Base-by-base conservation (phyloP, 2,329 filamentous ascomycete genomes). In the Neurospora sp. region DNA sequence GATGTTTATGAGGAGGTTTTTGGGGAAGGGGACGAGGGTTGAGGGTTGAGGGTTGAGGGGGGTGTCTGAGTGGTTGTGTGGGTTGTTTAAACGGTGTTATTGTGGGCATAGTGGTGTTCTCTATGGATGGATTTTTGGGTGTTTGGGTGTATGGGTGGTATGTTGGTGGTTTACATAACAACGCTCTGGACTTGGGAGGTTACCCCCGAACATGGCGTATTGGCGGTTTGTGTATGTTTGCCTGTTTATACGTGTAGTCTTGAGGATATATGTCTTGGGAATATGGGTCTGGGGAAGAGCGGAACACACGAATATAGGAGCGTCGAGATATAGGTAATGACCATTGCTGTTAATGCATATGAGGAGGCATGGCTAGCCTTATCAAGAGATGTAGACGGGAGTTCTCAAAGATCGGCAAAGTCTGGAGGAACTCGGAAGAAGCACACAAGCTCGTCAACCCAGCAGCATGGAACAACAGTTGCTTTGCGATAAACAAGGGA, bases 1-100 rank as follows among this genome's bases (percentile, higher is more conserved):
- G 76, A 78, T 79, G 68, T 85, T 82, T 69, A 86, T 88, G 82
- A 81, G 81, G 70, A 83, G 76, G 8, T 87, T 84, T 71, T 71
- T 83, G 33, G 33, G 68, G 66, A 72, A 70, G 65, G 6, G 6
- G 5, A 23, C 43, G 19, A 11, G 4, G 4, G 43, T 8, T 4
- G 43, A 23, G n/a, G 5, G 19, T 5, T 46, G 43, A 52, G 19
- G 19, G 19, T 23, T 23, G 5, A 52, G 8, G 17, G 40, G 40
- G 17, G 15, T 39, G 12, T 37, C 36, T 37, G 11, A 15, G 11
- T 39, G 38, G 11, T 33, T 39, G 17, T 43, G 2, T 41, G 38
- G 12, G 38, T 39, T 39, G 38, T 33, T 15, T 40, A 28, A 28
- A 28, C 15, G 39, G 39, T 40, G 12, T 17, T 40, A 39, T 39